These are phyloP conservation scores for Patellifolia procumbens DNA, from an alignment of 179 eudicot genomes.

Conservation along the genomic window DNA sequence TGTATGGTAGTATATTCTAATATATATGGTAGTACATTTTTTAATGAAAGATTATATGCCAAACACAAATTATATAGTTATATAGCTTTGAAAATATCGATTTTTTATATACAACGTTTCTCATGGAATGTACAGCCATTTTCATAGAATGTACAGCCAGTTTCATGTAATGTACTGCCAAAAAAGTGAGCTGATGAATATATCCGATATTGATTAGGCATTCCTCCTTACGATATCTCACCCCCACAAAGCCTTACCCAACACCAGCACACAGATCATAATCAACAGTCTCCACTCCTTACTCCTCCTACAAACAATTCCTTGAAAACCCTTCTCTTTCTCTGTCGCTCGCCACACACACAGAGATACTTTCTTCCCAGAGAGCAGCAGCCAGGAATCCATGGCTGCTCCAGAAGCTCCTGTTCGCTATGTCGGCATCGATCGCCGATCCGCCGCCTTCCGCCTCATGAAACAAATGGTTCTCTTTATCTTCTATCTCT, in stretches of 20 bases:
- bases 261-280: slow-evolving; percentile 16
- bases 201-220: no score
- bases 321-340: slow-evolving; percentile 30
- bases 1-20: no score
- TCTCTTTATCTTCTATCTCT: background rate
- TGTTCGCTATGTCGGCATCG: slow-evolving; percentile 79
- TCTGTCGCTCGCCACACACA: background rate
- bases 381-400: slow-evolving; percentile 1
- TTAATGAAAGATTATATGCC: no score
- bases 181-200: no score
- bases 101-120: no score
- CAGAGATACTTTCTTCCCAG: background rate
- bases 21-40: no score
- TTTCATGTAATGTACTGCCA: no score
- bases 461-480: slow-evolving; percentile 99
- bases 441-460: slow-evolving; percentile 77
- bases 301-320: background rate
- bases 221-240: no score
- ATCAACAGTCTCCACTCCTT: background rate
- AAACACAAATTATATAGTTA: no score
- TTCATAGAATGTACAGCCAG: no score
- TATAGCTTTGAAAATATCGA: no score
- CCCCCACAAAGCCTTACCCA: background rate
- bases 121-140: no score
- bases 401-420: slow-evolving; percentile 95